Evolutionary conservation across 345 rosid genomes (phyloP).

Genomic region (Lepidium aucheri): DNA sequence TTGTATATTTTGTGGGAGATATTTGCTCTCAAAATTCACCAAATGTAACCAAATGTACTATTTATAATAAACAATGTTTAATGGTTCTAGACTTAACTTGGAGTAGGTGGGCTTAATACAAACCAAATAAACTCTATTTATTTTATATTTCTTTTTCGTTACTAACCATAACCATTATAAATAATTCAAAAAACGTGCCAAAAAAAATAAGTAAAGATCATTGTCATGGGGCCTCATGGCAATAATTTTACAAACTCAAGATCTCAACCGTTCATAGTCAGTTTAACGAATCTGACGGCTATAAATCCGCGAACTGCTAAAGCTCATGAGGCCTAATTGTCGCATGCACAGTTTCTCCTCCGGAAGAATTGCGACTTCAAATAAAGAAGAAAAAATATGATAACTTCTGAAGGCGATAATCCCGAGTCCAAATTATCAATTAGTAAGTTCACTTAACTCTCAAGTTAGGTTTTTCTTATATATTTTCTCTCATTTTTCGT

Average conservation of each 20-base stretch:
- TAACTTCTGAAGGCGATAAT: neutral
- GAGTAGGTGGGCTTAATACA: too few relatives aligned
- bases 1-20: too few relatives aligned
- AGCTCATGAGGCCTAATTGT: neutral
- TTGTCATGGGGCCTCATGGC: neutral
- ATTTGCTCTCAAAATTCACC: too few relatives aligned
- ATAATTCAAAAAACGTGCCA: neutral
- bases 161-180: neutral
- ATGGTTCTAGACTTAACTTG: too few relatives aligned
- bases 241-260: neutral
- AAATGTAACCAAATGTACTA: too few relatives aligned
- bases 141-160: too few relatives aligned
- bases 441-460: neutral
- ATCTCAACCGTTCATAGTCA: conserved; percentile 7
- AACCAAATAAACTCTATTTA: too few relatives aligned
- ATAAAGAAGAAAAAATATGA: neutral
- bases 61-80: too few relatives aligned
- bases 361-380: neutral
- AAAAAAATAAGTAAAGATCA: neutral
- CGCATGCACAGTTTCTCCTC: neutral
- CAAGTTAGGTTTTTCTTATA: neutral
- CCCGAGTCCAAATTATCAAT: conserved; percentile 9
- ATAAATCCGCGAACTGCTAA: neutral
- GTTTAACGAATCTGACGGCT: neutral
- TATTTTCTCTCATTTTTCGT: neutral